These are phyloP conservation scores for Tilletiaria anomala DNA, from an alignment of 1,284 basidiomycete species.

Conservation along the genomic window DNA sequence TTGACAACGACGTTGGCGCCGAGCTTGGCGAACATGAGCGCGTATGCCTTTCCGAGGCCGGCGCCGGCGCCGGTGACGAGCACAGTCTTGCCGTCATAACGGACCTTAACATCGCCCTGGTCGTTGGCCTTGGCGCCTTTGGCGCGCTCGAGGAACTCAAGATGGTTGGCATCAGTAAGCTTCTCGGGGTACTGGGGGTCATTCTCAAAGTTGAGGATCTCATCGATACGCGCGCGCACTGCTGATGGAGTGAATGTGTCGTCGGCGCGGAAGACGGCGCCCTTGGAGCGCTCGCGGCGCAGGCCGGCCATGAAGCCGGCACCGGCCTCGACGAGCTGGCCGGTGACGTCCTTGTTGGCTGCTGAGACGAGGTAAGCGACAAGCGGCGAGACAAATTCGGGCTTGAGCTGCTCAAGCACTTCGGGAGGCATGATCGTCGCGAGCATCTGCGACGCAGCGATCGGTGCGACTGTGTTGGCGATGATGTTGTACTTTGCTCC, in stretches of 20 bases:
- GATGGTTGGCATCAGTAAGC: conserved; percentile 48
- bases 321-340: conserved; percentile 82
- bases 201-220: conserved; percentile 68
- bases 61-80: conserved; percentile 63
- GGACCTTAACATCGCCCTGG: conserved; percentile 54
- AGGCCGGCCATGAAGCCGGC: conserved; percentile 86
- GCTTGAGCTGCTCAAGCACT: conserved; percentile 80
- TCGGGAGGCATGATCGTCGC: conserved; percentile 94
- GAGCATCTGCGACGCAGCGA: conserved; percentile 86
- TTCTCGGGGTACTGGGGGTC: conserved; percentile 55
- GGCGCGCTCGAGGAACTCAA: conserved; percentile 56
- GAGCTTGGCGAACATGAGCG: conserved; percentile 72
- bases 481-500: conserved; percentile 87
- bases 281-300: conserved; percentile 81
- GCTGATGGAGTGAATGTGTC: conserved; percentile 84
- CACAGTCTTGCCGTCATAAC: conserved; percentile 78
- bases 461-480: conserved; percentile 74
- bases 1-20: conserved; percentile 96
- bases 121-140: conserved; percentile 56
- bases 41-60: conserved; percentile 71
- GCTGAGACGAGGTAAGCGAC: conserved; percentile 33
- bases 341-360: conserved; percentile 51
- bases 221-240: conserved; percentile 42
- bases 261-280: conserved; percentile 76
- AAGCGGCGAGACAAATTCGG: conserved; percentile 84